Percentiles rank a stretch among this genome's conserved stretches.
These are phyloP conservation scores for Trichosporon sp. DNA, from an alignment of 1,284 basidiomycete species.

Conservation along the genomic window DNA sequence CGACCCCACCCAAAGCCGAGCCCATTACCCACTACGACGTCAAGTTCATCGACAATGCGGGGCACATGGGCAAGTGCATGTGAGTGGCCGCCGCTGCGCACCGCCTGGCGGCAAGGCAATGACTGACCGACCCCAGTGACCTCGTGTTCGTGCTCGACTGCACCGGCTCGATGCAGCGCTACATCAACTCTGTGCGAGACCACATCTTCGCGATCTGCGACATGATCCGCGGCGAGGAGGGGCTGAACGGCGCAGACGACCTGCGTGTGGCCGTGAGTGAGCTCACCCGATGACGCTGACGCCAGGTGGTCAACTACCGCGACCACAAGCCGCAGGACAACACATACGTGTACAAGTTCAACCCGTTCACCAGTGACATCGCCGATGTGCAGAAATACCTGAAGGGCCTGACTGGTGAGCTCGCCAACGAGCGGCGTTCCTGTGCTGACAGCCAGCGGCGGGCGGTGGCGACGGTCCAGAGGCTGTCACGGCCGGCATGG, in stretches of 20 bases:
- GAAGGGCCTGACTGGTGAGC: slow-evolving; percentile 51
- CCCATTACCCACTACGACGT: slow-evolving; percentile 36
- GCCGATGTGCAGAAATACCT: slow-evolving; percentile 79
- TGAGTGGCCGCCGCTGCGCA: slow-evolving; percentile 19
- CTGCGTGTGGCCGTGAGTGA: slow-evolving; percentile 72
- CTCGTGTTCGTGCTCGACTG: slow-evolving; percentile 86
- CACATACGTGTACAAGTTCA: slow-evolving; percentile 86
- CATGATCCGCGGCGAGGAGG: slow-evolving; percentile 91
- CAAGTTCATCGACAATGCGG: slow-evolving; percentile 29
- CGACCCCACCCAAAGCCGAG: slow-evolving; percentile 30
- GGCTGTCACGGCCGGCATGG: slow-evolving; percentile 90
- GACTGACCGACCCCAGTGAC: slow-evolving; percentile 58
- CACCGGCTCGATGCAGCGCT: slow-evolving; percentile 61
- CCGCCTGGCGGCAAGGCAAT: neutral
- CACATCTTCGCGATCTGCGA: slow-evolving; percentile 97
- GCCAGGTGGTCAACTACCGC: slow-evolving; percentile 68
- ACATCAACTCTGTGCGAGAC: slow-evolving; percentile 71
- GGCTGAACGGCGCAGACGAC: slow-evolving; percentile 77
- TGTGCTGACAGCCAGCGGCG: slow-evolving; percentile 62
- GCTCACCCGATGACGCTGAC: slow-evolving; percentile 16
- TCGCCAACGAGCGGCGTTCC: neutral
- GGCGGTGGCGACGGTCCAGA: slow-evolving; percentile 98
- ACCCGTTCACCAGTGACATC: slow-evolving; percentile 91
- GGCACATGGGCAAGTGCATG: slow-evolving; percentile 42
- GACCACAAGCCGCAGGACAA: slow-evolving; percentile 96